Conservation (phyloP, 352 stramenopile genomes). For the Aphanomyces cochlioides region DNA sequence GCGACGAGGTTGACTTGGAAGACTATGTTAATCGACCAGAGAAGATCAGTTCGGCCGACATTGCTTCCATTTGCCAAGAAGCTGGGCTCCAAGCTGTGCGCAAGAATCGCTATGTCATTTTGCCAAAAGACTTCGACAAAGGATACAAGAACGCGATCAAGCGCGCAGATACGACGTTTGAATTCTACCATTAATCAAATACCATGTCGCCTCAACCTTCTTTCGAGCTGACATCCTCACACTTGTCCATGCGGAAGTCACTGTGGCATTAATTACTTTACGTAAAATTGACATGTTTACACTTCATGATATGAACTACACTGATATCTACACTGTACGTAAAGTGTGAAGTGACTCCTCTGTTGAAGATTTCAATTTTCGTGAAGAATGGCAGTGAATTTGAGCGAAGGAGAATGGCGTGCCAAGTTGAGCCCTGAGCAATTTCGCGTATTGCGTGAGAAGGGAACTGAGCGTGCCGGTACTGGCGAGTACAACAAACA, state of each 20-base stretch:
- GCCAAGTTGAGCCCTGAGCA: conserved; percentile 66
- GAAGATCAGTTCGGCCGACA: conserved; percentile 98
- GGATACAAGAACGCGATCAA: conserved; percentile 99
- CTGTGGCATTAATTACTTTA: too few relatives aligned
- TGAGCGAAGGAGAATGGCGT: conserved; percentile 82
- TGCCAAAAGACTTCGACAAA: conserved; percentile 99
- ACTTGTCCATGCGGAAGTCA: too few relatives aligned
- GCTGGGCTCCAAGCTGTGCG: conserved; percentile 98
- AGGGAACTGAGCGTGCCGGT: conserved; percentile 84
- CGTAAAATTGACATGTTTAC: neutral
- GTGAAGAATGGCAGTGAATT: conserved; percentile 32
- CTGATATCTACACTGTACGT: neutral
- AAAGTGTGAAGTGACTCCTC: neutral
- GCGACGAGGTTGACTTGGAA: conserved; percentile 98
- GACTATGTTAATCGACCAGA: conserved; percentile 99
- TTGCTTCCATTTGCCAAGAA: conserved; percentile 98
- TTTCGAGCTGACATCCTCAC: too few relatives aligned
- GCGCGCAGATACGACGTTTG: conserved; percentile 97
- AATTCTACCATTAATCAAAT: conserved; percentile 94
- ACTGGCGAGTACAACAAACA: conserved; percentile 89
- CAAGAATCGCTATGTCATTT: conserved; percentile 99
- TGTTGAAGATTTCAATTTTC: neutral
- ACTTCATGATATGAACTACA: neutral
- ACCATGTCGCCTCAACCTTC: too few relatives aligned
- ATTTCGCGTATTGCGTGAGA: conserved; percentile 85